Percentiles rank a stretch among this genome's conserved stretches.
Conservation (phyloP, 2,329 filamentous ascomycete species). For the Fusarium acutatum region DNA sequence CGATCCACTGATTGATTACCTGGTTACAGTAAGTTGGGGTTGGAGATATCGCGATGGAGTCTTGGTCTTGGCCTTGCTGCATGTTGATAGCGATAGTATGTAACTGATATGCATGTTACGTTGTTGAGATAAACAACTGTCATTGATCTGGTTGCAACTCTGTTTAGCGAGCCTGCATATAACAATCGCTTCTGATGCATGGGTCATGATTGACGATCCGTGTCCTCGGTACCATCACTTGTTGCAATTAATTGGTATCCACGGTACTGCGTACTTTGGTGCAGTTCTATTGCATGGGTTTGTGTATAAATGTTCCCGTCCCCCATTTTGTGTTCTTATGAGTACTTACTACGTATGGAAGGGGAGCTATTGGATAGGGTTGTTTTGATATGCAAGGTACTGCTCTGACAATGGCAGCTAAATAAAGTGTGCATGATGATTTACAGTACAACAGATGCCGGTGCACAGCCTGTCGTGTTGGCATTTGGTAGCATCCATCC, state of each 20-base stretch:
- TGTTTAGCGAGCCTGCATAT: conserved; percentile 3
- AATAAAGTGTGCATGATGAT: not conserved
- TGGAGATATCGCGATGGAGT: conserved; percentile 1
- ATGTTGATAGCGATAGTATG: not conserved
- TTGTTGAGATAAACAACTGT: not conserved
- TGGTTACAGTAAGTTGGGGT: not conserved
- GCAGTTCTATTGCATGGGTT: not conserved
- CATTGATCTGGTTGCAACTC: conserved; percentile 1
- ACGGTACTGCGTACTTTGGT: not conserved
- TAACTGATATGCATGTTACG: not conserved
- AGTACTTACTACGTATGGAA: too few relatives aligned
- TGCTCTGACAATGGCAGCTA: not conserved
- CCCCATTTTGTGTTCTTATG: not conserved
- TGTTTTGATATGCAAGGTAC: not conserved
- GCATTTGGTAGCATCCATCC: not conserved
- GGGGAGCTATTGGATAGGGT: not conserved
- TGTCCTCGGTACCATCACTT: not conserved
- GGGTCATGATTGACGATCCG: not conserved
- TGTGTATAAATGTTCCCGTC: not conserved
- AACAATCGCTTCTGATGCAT: not conserved
- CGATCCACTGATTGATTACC: not conserved
- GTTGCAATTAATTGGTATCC: not conserved
- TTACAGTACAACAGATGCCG: not conserved
- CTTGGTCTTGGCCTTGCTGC: not conserved
- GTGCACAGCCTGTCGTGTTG: not conserved